Percentiles rank a stretch among this genome's conserved stretches.
Conservation (phyloP, 139 green algal genomes). For the Tetradesmus obliquus region DNA sequence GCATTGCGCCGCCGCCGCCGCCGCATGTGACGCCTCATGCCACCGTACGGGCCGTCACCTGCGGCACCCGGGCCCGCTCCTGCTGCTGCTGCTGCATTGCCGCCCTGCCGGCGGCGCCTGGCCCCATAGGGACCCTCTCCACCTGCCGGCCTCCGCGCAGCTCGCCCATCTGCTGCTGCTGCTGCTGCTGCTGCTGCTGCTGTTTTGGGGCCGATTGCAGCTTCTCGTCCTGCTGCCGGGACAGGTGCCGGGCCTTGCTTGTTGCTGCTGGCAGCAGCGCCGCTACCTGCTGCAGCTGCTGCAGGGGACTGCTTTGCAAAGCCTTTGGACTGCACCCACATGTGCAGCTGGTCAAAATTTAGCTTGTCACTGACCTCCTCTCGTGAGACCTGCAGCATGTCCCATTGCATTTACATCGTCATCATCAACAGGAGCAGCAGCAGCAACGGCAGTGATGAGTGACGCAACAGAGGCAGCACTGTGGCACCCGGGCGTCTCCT, state of each 20-base stretch:
- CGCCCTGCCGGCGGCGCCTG: background rate
- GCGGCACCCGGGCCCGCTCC: background rate
- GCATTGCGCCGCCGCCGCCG: too few relatives aligned
- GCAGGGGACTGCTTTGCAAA: background rate
- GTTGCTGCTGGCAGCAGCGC: background rate
- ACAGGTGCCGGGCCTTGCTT: background rate
- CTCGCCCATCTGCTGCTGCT: background rate
- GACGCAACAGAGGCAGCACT: background rate
- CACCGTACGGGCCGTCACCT: background rate
- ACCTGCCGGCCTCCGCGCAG: background rate
- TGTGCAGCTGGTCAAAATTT: background rate
- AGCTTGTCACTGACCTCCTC: slow-evolving; percentile 8
- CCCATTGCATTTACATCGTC: background rate
- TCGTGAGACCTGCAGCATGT: background rate
- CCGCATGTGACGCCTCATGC: background rate
- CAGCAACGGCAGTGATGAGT: background rate
- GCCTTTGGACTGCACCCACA: slow-evolving; percentile 10
- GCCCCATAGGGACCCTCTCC: background rate
- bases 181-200: background rate
- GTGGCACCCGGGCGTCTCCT: too few relatives aligned
- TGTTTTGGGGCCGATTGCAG: background rate
- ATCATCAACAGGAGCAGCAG: background rate
- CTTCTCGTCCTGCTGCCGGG: background rate
- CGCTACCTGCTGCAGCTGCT: background rate
- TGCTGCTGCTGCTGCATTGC: background rate